Base-by-base conservation (phyloP, 2,329 filamentous ascomycete genomes). In the Triangularia setosa region DNA sequence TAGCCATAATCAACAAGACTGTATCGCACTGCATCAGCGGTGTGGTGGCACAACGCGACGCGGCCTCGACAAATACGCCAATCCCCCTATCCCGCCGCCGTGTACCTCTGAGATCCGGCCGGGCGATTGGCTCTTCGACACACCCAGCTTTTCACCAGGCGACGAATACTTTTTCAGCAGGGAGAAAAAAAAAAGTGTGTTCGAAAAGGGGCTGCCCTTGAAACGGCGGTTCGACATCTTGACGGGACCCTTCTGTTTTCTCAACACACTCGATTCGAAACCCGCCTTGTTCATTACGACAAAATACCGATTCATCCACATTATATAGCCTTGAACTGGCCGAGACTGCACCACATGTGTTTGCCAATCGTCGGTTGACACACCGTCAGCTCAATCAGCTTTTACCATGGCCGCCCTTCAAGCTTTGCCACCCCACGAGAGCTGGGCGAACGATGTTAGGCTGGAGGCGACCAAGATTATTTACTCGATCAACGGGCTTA, bases 341-440 rank as follows among this genome's bases (percentile, higher is more conserved):
- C 23, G 61, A 24, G 40, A 59, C 66, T 68, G 64, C 66, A 69
- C 68, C 70, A 71, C 82, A 86, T 86, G 83, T 79, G 79, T 83
- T 74, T 79, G 76, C 78, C 75, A 76, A 72, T 75, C 69, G 70
- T 69, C 70, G 72, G 74, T 74, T 72, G 78, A 71, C 72, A 73
- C 70, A 79, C 75, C 67, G 70, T 72, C 75, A 81, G 78, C 75
- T 78, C 75, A 71, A 70, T 69, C 69, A 76, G 78, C 75, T 78
- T 75, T 75, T 80, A 83, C 72, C 74, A 86, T 86, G 84, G 83
- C 84, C 75, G 76, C 81, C 74, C 79, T 78, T 77, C 77, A 78
- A 70, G 77, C 84, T 77, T 73, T 80, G 75, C 73, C 74, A 68
- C 77, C 75, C 70, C 77, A 73, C 75, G 77, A 74, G 73, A 75